Percentiles rank a stretch among this genome's conserved stretches.
These are phyloP conservation scores for Penicillium brasilianum DNA, from an alignment of 2,329 filamentous ascomycete genomes.

Conservation along the genomic window DNA sequence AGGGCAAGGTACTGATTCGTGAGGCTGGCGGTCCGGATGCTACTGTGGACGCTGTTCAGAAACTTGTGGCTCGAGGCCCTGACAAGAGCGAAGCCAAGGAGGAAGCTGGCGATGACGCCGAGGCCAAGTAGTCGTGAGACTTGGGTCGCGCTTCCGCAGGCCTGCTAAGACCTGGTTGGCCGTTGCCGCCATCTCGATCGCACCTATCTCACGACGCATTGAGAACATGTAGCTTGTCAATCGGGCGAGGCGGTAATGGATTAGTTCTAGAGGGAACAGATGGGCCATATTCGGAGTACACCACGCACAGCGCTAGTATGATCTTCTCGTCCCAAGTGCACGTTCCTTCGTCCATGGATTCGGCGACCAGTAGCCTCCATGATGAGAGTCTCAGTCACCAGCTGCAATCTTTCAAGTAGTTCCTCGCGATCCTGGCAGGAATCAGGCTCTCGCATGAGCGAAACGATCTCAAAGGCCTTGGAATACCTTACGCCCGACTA, in stretches of 20 bases:
- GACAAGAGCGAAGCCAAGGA: slow-evolving; percentile 16
- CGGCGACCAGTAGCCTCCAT: background rate
- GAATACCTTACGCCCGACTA: background rate
- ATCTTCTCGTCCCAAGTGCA: background rate
- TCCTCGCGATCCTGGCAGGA: too few species aligned
- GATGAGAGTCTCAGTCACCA: background rate
- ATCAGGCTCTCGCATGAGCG: background rate
- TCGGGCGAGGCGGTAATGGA: background rate
- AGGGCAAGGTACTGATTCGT: slow-evolving; percentile 76
- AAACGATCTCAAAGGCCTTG: background rate
- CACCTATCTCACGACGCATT: background rate
- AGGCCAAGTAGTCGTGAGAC: slow-evolving; percentile 10
- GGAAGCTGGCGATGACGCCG: slow-evolving; percentile 11
- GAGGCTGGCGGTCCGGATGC: slow-evolving; percentile 76
- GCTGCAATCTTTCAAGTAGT: background rate
- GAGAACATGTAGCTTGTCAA: background rate
- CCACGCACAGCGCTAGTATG: slow-evolving; percentile 2
- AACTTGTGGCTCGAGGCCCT: slow-evolving; percentile 63
- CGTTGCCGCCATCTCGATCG: background rate
- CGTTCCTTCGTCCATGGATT: background rate
- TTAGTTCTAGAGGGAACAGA: background rate
- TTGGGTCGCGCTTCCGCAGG: background rate
- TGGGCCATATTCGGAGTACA: background rate
- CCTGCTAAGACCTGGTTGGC: background rate
- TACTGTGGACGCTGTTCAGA: slow-evolving; percentile 77